Base-by-base conservation (phyloP, 163 green algal genomes). In the Volvox carteri region DNA sequence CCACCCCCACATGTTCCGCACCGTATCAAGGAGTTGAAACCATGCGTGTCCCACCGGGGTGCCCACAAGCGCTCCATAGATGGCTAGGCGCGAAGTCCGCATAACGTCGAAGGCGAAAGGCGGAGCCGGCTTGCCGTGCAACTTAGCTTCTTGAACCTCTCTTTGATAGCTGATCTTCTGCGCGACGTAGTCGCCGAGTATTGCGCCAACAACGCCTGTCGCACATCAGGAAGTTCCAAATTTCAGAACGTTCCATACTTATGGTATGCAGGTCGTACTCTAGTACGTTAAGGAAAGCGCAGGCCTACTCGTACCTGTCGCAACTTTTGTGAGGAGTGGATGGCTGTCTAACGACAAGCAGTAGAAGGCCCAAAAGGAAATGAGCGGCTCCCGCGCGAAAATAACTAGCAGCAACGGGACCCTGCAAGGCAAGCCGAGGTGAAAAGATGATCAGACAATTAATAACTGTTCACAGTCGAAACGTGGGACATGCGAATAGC, bases 1-100 rank as follows among this genome's bases (percentile, higher is more conserved):
- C 50, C 12, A 58, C 50, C 12, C 50, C 12, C 16, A 65, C 28
- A 23, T 65, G 72, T 72, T 72, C 60, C 60, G 35, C n/a, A 93
- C 92, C 90, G 78, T 92, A 62, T 94, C 92, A 4, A 94, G 90
- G 46, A 92, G 80, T n/a, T 91, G 35, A 68, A 94, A 94, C 92
- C 92, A 94, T 8, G 87, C 86, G 76, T 94, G 92, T 0, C 85
- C 88, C 28, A 94, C 76, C 0, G 92, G 92, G 1, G 92, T 92
- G 12, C 90, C 90, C 25, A 94, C 84, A 0, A 88, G 2, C n/a
- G 88, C 90, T 8, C 84, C 74, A 67, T 92, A 94, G 0, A 75
- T 68, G n/a, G 86, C 86, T 44, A 93, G 92, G 19, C 92, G 87
- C 1, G 76, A 41, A 4, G 81, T 73, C 19, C 92, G 91, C 1